These are phyloP conservation scores for Polyplosphaeria fusca DNA, from an alignment of 495 filamentous ascomycete species.

Conservation along the genomic window DNA sequence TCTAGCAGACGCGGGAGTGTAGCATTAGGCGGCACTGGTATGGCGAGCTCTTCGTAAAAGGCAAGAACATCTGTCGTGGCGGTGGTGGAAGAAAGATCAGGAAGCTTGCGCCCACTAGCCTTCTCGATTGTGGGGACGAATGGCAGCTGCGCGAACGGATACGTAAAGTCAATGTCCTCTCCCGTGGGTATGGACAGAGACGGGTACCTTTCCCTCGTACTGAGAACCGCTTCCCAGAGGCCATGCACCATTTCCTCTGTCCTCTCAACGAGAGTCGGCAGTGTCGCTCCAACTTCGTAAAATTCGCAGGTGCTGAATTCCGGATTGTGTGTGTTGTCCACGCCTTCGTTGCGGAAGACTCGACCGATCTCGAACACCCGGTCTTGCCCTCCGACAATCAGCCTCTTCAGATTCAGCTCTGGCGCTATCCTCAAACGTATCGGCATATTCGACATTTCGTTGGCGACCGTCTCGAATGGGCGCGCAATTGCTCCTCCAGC, in stretches of 20 bases:
- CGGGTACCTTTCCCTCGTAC: slow-evolving; percentile 47
- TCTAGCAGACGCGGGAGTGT: slow-evolving; percentile 83
- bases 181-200: slow-evolving; percentile 45
- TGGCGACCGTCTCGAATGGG: slow-evolving; percentile 74
- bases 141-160: slow-evolving; percentile 64
- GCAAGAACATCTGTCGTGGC: slow-evolving; percentile 55
- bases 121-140: slow-evolving; percentile 79
- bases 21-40: slow-evolving; percentile 51
- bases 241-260: slow-evolving; percentile 37
- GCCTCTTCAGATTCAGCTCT: slow-evolving; percentile 90
- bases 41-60: slow-evolving; percentile 55
- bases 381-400: slow-evolving; percentile 88
- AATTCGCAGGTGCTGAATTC: slow-evolving; percentile 98
- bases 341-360: slow-evolving; percentile 88
- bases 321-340: slow-evolving; percentile 91
- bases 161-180: slow-evolving; percentile 54
- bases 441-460: slow-evolving; percentile 63
- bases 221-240: slow-evolving; percentile 44
- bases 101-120: slow-evolving; percentile 60
- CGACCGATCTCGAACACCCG: slow-evolving; percentile 89
- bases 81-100: slow-evolving; percentile 57
- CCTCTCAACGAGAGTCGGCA: slow-evolving; percentile 66
- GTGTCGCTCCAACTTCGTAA: slow-evolving; percentile 79
- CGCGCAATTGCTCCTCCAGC: slow-evolving; percentile 82
- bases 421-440: slow-evolving; percentile 83